A percentile compares a stretch with the other conserved stretches of the same genome.
phyloP scores from a whole-genome alignment of 768 basidiomycete genomes.

The Leccinum broughii region DNA sequence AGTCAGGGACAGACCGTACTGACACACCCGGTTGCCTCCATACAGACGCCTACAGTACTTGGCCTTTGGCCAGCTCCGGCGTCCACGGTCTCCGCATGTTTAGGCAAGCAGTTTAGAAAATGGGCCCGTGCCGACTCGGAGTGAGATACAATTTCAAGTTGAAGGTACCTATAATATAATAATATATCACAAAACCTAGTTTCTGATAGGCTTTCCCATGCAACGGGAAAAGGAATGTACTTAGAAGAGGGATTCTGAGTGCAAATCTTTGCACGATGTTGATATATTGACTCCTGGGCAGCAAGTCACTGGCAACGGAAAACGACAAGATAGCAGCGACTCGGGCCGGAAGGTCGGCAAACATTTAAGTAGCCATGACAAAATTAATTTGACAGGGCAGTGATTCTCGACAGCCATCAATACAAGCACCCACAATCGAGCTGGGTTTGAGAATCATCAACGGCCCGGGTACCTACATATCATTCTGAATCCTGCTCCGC shows the following conservation, averaged over 20 bases:
- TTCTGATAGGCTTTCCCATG: background rate
- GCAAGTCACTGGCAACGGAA: too few relatives aligned
- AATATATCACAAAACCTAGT: background rate
- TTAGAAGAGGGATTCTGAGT: background rate
- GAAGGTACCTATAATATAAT: too few relatives aligned
- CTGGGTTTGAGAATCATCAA: background rate
- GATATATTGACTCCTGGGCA: background rate
- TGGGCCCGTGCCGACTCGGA: too few relatives aligned
- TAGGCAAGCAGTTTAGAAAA: too few relatives aligned
- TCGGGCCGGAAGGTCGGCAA: conserved; percentile 7
- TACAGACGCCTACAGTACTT: too few relatives aligned
- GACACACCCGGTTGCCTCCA: too few relatives aligned
- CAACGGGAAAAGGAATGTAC: background rate
- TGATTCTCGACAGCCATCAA: background rate
- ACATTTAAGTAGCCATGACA: background rate
- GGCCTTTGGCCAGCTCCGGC: too few relatives aligned
- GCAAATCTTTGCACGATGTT: background rate
- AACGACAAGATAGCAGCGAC: background rate
- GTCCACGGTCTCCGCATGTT: too few relatives aligned
- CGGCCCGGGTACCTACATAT: background rate
- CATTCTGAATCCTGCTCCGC: background rate
- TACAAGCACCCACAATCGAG: background rate
- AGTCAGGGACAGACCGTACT: too few relatives aligned
- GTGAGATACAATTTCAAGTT: too few relatives aligned
- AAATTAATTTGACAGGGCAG: conserved; percentile 5